A percentile compares a stretch with the other conserved stretches of the same genome.
Conservation (phyloP, 179 eudicot genomes). For the Gypsophila paniculata region DNA sequence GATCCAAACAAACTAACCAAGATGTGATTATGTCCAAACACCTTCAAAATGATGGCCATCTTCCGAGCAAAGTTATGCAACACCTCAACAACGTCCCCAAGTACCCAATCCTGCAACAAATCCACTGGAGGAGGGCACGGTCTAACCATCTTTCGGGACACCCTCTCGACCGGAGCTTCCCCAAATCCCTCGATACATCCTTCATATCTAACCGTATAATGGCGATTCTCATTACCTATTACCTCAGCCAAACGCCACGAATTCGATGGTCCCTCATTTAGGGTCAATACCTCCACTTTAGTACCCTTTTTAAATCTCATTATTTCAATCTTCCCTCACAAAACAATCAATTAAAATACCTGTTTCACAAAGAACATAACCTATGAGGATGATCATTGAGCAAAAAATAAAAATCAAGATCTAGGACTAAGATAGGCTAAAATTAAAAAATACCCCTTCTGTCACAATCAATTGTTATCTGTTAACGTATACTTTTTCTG, state of each 20-base stretch:
- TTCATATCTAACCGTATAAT: constrained; percentile 39
- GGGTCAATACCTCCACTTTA: constrained; percentile 75
- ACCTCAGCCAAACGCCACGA: constrained; percentile 62
- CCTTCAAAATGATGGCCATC: constrained; percentile 46
- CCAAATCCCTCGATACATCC: constrained; percentile 22
- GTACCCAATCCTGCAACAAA: constrained; percentile 27
- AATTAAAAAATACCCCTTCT: neutral
- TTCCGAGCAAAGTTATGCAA: constrained; percentile 49
- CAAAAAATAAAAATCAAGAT: constrained; percentile 15
- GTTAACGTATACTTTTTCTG: no score
- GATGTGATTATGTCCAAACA: constrained; percentile 27
- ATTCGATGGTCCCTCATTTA: constrained; percentile 45
- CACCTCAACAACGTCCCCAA: constrained; percentile 66
- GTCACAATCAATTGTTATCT: no score
- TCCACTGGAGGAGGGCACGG: constrained; percentile 50
- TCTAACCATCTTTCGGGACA: constrained; percentile 55
- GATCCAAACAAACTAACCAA: constrained; percentile 55
- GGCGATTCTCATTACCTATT: constrained; percentile 47
- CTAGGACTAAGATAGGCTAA: neutral
- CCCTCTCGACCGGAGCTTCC: constrained; percentile 37
- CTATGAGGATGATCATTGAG: neutral
- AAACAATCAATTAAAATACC: constrained; percentile 24
- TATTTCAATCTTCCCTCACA: constrained; percentile 16
- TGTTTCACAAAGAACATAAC: constrained; percentile 13
- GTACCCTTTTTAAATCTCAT: constrained; percentile 67